Conservation (phyloP, 1,284 basidiomycete genomes). For the Trametes hirsuta region DNA sequence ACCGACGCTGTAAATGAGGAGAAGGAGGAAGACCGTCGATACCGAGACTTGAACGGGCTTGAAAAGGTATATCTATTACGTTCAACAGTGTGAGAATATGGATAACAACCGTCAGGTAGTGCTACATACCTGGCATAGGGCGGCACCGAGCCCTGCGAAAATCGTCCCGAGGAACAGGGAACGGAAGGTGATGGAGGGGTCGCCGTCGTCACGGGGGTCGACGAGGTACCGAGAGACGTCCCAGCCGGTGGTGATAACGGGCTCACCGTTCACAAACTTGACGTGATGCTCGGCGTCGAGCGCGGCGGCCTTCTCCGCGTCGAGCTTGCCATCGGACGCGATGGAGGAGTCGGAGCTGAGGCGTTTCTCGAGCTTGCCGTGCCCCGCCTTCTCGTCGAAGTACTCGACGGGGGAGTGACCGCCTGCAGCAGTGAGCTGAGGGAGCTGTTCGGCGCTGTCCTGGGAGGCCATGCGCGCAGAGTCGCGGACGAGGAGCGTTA, state of each 20-base stretch:
- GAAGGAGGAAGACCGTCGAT: slow-evolving; percentile 60
- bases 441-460: slow-evolving; percentile 19
- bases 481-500: slow-evolving; percentile 14
- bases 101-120: background rate
- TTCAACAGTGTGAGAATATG: background rate
- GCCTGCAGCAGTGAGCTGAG: slow-evolving; percentile 17
- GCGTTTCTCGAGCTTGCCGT: slow-evolving; percentile 21
- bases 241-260: slow-evolving; percentile 52
- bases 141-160: slow-evolving; percentile 57
- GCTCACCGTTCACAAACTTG: slow-evolving; percentile 52
- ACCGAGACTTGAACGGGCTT: slow-evolving; percentile 59
- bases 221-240: slow-evolving; percentile 66
- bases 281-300: slow-evolving; percentile 35
- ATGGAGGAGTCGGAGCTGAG: slow-evolving; percentile 23
- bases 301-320: slow-evolving; percentile 11
- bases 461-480: slow-evolving; percentile 13
- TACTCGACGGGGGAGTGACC: slow-evolving; percentile 21
- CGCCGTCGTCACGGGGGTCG: slow-evolving; percentile 64
- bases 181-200: slow-evolving; percentile 60
- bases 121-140: slow-evolving; percentile 47
- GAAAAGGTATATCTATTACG: slow-evolving; percentile 57
- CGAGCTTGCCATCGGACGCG: slow-evolving; percentile 13
- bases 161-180: slow-evolving; percentile 59
- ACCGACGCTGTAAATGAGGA: slow-evolving; percentile 59
- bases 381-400: slow-evolving; percentile 37